Evolutionary conservation across 352 stramenopile species (phyloP), one percentile per base, ranked within the genome.

Genomic region (Globisporangium paddicum): DNA sequence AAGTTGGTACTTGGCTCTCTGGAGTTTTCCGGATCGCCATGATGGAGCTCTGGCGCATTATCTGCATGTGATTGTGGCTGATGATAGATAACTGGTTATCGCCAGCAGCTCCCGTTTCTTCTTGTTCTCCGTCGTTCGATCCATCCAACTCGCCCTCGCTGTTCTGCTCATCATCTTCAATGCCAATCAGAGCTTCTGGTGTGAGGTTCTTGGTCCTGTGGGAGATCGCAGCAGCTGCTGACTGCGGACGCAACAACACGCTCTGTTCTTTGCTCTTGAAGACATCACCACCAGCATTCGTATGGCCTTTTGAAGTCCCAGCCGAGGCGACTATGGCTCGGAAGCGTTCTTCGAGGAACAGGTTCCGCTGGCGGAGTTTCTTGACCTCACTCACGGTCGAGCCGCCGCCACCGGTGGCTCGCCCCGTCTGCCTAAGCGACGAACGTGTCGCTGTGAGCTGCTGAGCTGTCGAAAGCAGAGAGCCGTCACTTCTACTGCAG

Each of bases 261-360:
- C 26, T 52, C 46, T 25, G 46, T 8, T 5, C 21, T 35, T 21
- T 30, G 26, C 46, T 25, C 46, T 37, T 23, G 26, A 11, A 19
- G 1, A 19, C 52, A 14, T 7, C 25, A 30, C 3, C 26, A 14
- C 6, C 25, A 47, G 10, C n/a, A 30, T 4, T 42, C 19, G 10
- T 26, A 0, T 40, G 28, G 28, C 41, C 3, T 13, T 19, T 28
- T 8, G 25, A 6, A 18, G n/a, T 41, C 6, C 38, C 51, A 37
- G 51, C 32, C 0, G 50, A 28, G 1, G 35, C 35, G 2, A 59
- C 42, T 19, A 50, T n/a, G 41, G 63, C 62, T 19, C 80, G 80
- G 40, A 85, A 86, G 0, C 76, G 80, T 28, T 88, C 74, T 49
- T 88, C 80, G 3, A 90, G 63, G 37, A 78, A 90, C 32, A 70